Evolutionary conservation across 805 yeast species (phyloP), one percentile per base, ranked within the genome.

Genomic region (Cyberlindnera nakhonratchasimensis): DNA sequence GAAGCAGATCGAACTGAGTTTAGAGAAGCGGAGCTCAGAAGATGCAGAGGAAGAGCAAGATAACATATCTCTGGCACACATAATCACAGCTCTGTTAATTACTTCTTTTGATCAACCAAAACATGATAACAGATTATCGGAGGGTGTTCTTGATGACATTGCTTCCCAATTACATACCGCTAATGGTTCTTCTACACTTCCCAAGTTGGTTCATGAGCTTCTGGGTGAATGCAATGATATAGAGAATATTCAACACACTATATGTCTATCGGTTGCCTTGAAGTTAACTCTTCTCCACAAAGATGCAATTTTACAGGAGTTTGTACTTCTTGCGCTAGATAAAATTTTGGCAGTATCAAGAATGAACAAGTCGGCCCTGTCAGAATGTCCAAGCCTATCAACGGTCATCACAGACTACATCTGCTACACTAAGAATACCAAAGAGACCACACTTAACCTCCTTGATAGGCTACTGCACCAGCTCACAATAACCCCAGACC

Each of bases 401-500:
- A 13, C 16, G 10, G 22, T 37, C 18, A 21, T 37, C 34, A 29
- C 34, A 11, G 29, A 37, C 20, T 34, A 34, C 30, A 18, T 34
- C 12, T 7, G 23, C 17, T 12, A 23, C 21, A 5, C 29, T 10
- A 11, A n/a, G 7, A 21, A 23, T 10, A 8, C 14, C 18, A 39
- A 40, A 6, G 31, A 44, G 12, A 11, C 14, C 2, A 32, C 11
- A 11, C 16, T 22, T 20, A 39, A 32, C n/a, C 23, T 23, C 21
- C 16, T 37, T 11, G 32, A 33, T 6, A 31, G 20, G 12, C 20
- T 41, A 12, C 21, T 46, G 13, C 20, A 17, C 11, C 22, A 30
- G 23, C 30, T 47, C 5, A 28, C 17, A 3, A 9, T 42, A 13
- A 31, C 35, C 4, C 45, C 50, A 14, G 43, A 36, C 12, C 45